phyloP scores from a whole-genome alignment of 208 protist genomes.

The Phytomonas sp. region DNA sequence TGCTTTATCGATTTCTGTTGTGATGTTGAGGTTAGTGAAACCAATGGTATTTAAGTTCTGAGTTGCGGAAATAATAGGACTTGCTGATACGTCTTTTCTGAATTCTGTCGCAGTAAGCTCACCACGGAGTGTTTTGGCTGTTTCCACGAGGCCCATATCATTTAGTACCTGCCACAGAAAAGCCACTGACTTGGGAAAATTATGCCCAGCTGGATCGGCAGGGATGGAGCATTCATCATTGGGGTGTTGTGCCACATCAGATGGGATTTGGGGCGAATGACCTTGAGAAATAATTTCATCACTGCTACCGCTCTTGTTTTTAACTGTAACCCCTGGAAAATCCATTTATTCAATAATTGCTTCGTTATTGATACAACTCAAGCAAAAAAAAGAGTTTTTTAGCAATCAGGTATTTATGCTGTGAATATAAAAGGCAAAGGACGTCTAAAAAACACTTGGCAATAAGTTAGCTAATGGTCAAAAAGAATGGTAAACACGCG shows the following conservation, averaged over 20 bases:
- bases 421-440: not conserved
- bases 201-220: not conserved
- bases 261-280: not conserved
- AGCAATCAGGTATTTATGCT: not conserved
- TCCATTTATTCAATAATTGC: not conserved
- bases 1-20: not conserved
- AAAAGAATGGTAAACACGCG: not conserved
- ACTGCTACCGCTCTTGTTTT: not conserved
- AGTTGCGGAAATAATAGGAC: not conserved
- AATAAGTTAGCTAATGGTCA: not conserved
- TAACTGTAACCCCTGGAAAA: not conserved
- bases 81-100: not conserved
- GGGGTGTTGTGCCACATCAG: not conserved
- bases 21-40: not conserved
- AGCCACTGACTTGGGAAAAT: not conserved
- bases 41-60: not conserved
- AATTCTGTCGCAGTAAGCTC: not conserved
- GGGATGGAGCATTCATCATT: not conserved
- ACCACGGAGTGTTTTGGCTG: not conserved
- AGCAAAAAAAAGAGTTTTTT: not conserved
- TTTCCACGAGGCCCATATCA: not conserved
- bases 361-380: not conserved
- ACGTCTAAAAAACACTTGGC: not conserved
- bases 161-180: conserved; percentile 2
- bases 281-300: not conserved